Conservation (phyloP, 176 grass and related monocot species). For the Cenchrus fungigraminus region DNA sequence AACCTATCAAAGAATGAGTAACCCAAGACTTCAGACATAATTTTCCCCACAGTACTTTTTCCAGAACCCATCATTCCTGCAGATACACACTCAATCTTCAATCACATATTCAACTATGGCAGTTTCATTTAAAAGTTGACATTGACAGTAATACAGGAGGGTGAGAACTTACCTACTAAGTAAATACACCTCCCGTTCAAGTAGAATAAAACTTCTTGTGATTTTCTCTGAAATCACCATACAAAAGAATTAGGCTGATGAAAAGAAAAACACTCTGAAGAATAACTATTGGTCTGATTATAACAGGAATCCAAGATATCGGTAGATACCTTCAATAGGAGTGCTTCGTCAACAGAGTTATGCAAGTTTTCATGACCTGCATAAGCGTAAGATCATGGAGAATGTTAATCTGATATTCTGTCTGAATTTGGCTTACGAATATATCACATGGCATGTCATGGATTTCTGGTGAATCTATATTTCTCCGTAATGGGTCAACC, state of each 20-base stretch:
- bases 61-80: conserved; percentile 99
- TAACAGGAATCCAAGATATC: background rate
- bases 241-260: conserved; percentile 31
- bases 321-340: conserved; percentile 71
- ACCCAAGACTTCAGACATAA: conserved; percentile 85
- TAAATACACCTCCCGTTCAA: conserved; percentile 88
- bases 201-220: conserved; percentile 80
- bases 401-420: conserved; percentile 19
- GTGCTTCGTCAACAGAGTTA: conserved; percentile 75
- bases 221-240: conserved; percentile 87
- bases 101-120: conserved; percentile 15
- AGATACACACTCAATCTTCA: conserved; percentile 27
- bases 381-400: conserved; percentile 19
- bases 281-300: background rate
- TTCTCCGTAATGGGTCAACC: background rate
- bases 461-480: background rate
- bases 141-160: background rate
- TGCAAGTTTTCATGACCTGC: conserved; percentile 68
- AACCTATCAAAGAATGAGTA: conserved; percentile 99
- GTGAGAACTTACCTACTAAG: conserved; percentile 84
- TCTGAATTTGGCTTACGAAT: background rate
- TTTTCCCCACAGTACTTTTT: conserved; percentile 96
- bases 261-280: background rate
- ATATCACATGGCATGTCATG: background rate
- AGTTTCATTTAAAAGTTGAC: background rate